phyloP scores from a whole-genome alignment of 257 asterid genomes.

The Fraxinus pennsylvanica region DNA sequence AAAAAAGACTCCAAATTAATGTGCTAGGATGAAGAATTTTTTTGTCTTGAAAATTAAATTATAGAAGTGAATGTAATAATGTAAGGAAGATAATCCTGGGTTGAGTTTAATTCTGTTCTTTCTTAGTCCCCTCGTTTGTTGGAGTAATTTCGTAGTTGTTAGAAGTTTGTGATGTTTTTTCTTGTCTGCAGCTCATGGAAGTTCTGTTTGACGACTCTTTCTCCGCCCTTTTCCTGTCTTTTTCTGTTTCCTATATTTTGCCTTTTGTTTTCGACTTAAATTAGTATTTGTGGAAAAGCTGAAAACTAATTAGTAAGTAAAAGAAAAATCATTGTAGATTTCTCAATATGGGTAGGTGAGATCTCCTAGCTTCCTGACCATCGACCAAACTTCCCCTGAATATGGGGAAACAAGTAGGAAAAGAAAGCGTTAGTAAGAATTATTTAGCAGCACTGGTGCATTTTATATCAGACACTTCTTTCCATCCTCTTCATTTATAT shows the following conservation, averaged over 20 bases:
- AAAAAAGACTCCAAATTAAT: background rate
- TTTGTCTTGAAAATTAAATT: background rate
- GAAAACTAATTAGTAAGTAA: background rate
- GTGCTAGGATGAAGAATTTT: background rate
- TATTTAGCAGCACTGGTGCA: background rate
- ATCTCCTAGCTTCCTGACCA: background rate
- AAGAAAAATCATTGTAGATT: background rate
- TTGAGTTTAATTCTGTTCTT: background rate
- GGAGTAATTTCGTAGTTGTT: background rate
- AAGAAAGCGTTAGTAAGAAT: background rate
- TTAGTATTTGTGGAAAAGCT: background rate
- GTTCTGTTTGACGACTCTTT: background rate
- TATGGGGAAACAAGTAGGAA: background rate
- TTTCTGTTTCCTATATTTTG: background rate
- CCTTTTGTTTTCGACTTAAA: background rate
- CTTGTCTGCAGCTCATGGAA: background rate
- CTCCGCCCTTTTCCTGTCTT: background rate
- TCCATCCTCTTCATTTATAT: background rate
- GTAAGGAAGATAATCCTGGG: background rate
- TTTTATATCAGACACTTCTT: background rate
- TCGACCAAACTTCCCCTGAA: background rate
- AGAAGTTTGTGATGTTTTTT: background rate
- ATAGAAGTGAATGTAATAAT: background rate
- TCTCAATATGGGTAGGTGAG: background rate
- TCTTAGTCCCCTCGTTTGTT: background rate